phyloP scores from a whole-genome alignment of 2,329 filamentous ascomycete genomes.

The Leptographium lundbergii region DNA sequence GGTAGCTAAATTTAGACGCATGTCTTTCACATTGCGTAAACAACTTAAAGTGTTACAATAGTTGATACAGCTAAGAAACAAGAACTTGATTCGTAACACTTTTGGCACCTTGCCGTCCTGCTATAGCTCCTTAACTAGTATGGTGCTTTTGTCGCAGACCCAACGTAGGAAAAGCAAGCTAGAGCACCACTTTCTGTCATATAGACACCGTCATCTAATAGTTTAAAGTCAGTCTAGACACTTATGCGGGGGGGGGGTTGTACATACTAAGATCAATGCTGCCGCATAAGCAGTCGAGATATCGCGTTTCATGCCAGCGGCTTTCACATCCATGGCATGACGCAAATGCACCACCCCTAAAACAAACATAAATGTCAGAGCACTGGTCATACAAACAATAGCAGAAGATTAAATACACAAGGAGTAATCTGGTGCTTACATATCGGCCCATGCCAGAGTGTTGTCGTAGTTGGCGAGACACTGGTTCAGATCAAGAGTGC shows the following conservation, averaged over 20 bases:
- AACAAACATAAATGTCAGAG: not conserved
- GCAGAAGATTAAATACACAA: too few relatives aligned
- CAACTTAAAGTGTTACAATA: not conserved
- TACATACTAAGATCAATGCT: constrained; percentile 6
- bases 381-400: not conserved
- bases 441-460: constrained; percentile 5
- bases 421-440: too few relatives aligned
- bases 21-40: not conserved
- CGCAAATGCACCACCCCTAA: constrained; percentile 5
- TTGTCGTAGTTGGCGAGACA: constrained; percentile 10
- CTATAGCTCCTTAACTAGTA: not conserved
- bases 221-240: not conserved
- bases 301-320: not conserved
- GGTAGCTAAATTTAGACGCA: too few relatives aligned
- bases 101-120: not conserved
- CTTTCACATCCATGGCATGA: constrained; percentile 7
- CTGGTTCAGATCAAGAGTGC: constrained; percentile 5
- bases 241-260: not conserved
- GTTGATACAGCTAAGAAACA: not conserved
- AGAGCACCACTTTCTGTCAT: constrained; percentile 1
- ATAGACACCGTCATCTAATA: constrained; percentile 4
- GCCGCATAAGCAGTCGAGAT: constrained; percentile 9
- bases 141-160: not conserved
- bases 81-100: not conserved
- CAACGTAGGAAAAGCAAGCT: constrained; percentile 5